These are phyloP conservation scores for Saitozyma sp. DNA, from an alignment of 768 basidiomycete genomes.

Conservation along the genomic window DNA sequence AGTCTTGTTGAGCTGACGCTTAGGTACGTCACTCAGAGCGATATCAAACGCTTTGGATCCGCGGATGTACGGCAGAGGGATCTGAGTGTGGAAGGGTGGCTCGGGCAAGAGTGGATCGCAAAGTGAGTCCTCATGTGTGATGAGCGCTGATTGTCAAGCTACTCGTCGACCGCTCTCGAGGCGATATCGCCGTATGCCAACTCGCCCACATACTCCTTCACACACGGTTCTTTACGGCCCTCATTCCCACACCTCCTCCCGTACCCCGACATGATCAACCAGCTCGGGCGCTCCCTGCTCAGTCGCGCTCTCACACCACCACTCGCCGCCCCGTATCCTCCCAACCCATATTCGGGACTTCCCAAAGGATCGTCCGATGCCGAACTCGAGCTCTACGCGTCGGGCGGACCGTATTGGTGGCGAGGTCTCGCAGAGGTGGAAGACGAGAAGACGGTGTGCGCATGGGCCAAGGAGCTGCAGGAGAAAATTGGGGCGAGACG, in stretches of 20 bases:
- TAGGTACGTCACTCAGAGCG: constrained; percentile 80
- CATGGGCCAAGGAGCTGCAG: constrained; percentile 68
- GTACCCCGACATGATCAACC: constrained; percentile 81
- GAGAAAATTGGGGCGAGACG: constrained; percentile 74
- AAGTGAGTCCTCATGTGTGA: constrained; percentile 56
- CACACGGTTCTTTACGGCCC: constrained; percentile 85
- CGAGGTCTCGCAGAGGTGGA: constrained; percentile 81
- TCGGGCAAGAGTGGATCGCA: constrained; percentile 76
- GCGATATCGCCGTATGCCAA: constrained; percentile 56
- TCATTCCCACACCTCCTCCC: constrained; percentile 70
- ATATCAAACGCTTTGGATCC: constrained; percentile 78
- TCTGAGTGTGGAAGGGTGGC: constrained; percentile 67
- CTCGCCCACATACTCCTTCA: constrained; percentile 68
- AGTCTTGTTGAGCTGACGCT: constrained; percentile 19
- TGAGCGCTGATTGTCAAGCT: constrained; percentile 21
- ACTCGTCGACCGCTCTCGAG: constrained; percentile 52
- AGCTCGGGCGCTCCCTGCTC: constrained; percentile 68
- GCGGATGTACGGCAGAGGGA: constrained; percentile 70
- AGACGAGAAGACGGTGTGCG: constrained; percentile 68
- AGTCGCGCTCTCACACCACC: constrained; percentile 69
- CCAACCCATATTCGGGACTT: constrained; percentile 63
- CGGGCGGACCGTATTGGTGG: constrained; percentile 89
- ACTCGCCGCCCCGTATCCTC: constrained; percentile 76
- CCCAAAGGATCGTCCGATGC: constrained; percentile 66
- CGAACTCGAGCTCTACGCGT: constrained; percentile 70